Conservation (phyloP, 140 eudicot species). For the Stevia rebaudiana region DNA sequence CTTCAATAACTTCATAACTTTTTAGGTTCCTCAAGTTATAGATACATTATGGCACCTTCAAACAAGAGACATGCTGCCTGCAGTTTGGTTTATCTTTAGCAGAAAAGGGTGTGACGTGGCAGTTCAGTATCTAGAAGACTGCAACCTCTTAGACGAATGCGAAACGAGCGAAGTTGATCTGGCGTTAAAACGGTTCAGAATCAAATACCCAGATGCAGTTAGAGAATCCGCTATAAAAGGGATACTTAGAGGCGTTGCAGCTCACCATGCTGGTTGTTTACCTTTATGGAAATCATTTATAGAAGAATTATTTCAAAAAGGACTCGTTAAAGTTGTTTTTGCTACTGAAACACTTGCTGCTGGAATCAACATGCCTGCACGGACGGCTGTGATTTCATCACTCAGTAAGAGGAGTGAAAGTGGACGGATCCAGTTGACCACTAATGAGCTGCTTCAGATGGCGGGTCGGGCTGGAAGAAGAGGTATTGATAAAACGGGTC, state of each 20-base stretch:
- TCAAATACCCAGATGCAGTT: slow-evolving; percentile 85
- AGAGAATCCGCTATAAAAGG: slow-evolving; percentile 86
- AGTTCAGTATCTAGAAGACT: slow-evolving; percentile 78
- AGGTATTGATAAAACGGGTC: slow-evolving; percentile 92
- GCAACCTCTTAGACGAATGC: slow-evolving; percentile 67
- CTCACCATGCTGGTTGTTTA: slow-evolving; percentile 97
- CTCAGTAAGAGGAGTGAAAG: slow-evolving; percentile 85
- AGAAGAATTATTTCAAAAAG: slow-evolving; percentile 88
- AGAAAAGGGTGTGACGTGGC: slow-evolving; percentile 99
- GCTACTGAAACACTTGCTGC: slow-evolving; percentile 99
- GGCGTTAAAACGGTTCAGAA: slow-evolving; percentile 72
- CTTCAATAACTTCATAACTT: slow-evolving; percentile 6
- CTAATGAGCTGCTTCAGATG: slow-evolving; percentile 93
- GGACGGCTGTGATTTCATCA: slow-evolving; percentile 91
- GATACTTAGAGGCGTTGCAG: slow-evolving; percentile 76
- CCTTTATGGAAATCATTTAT: slow-evolving; percentile 97
- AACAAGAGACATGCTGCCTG: slow-evolving; percentile 83
- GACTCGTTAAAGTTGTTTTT: slow-evolving; percentile 87
- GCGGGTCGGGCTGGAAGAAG: slow-evolving; percentile 99
- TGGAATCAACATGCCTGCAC: slow-evolving; percentile 99
- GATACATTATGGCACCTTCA: slow-evolving; percentile 81
- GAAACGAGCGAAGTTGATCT: slow-evolving; percentile 78
- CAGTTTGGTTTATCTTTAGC: slow-evolving; percentile 97
- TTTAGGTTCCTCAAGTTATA: slow-evolving; percentile 87
- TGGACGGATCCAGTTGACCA: slow-evolving; percentile 66